Evolutionary conservation across 108 stramenopile genomes (phyloP).

Genomic region (Mediolabrus comicus): DNA sequence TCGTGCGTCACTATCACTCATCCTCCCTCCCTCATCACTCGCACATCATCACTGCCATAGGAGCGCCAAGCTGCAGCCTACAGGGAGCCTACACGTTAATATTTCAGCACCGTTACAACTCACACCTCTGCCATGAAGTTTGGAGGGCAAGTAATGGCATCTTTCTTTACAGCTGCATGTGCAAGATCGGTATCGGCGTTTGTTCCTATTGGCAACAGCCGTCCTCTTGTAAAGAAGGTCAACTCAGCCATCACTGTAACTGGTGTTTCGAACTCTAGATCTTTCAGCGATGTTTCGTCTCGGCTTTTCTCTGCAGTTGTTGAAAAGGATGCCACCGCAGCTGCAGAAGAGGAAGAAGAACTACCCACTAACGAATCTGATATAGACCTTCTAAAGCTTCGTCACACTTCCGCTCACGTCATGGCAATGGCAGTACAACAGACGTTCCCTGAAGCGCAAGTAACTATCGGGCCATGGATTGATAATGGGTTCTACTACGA

Average conservation of each 20-base stretch:
- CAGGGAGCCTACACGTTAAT: not conserved
- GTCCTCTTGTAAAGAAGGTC: not conserved
- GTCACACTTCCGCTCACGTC: conserved; percentile 96
- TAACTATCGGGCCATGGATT: conserved; percentile 98
- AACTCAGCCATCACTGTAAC: not conserved
- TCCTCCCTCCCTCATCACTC: too few species aligned
- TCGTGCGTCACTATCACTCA: too few species aligned
- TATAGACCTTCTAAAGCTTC: conserved; percentile 80
- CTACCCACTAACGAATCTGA: conserved; percentile 96
- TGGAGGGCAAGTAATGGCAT: conserved; percentile 13
- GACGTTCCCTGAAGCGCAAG: conserved; percentile 91
- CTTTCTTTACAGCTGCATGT: conserved; percentile 1
- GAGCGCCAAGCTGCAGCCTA: not conserved
- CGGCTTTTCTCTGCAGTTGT: conserved; percentile 3
- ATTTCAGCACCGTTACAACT: not conserved
- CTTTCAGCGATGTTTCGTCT: not conserved
- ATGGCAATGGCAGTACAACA: conserved; percentile 99
- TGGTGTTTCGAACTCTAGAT: not conserved
- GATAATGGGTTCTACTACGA: conserved; percentile 98
- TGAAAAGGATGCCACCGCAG: not conserved
- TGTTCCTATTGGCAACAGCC: not conserved
- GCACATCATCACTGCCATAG: too few species aligned
- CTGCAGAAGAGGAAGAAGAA: conserved; percentile 41
- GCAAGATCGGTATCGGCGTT: conserved; percentile 13
- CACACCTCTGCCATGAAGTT: conserved; percentile 12